Conservation (phyloP, 306 rosid species). For the Medicago truncatula region MtrunA17r5.0-ANR NC_053045.1:6384001-6384500, state of each 20-base stretch:
- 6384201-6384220: conserved; percentile 48
- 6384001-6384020: background rate
- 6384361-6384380: conserved; percentile 45
- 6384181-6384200: conserved; percentile 81
- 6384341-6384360: conserved; percentile 49
- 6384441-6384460: conserved; percentile 64
- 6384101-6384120: conserved; percentile 54
- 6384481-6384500: conserved; percentile 64
- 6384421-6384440: conserved; percentile 63
- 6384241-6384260: conserved; percentile 43
- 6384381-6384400: conserved; percentile 57
- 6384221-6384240: conserved; percentile 67
- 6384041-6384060: conserved; percentile 2
- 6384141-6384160: conserved; percentile 55
- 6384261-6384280: conserved; percentile 47
- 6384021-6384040: background rate
- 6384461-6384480: conserved; percentile 64
- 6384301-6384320: conserved; percentile 37
- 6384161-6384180: conserved; percentile 59
- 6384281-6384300: conserved; percentile 48
- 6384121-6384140: conserved; percentile 62
- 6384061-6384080: conserved; percentile 32
- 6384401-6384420: conserved; percentile 54
- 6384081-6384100: background rate
- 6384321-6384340: conserved; percentile 64